Conservation (phyloP, 2,329 filamentous ascomycete species). For the Leptographium wingfieldii region DNA sequence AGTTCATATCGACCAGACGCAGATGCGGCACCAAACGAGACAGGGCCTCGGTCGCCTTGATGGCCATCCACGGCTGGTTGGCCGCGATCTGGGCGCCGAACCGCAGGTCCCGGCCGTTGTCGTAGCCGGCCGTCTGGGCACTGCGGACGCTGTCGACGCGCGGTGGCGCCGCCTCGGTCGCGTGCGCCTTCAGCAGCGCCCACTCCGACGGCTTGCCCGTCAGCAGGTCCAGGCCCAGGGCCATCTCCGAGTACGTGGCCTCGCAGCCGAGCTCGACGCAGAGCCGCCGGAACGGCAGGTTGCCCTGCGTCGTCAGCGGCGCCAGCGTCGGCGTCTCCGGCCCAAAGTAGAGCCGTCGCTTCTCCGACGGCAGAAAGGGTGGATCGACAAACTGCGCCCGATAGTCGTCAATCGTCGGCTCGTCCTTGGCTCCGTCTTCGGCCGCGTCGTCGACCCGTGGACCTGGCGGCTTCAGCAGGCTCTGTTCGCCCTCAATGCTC, state of each 20-base stretch:
- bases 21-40: slow-evolving; percentile 67
- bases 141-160: slow-evolving; percentile 41
- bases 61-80: slow-evolving; percentile 80
- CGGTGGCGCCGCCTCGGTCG: slow-evolving; percentile 65
- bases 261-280: slow-evolving; percentile 83
- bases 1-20: slow-evolving; percentile 89
- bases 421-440: slow-evolving; percentile 18
- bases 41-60: slow-evolving; percentile 78
- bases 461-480: no score
- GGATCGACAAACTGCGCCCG: slow-evolving; percentile 74
- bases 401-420: slow-evolving; percentile 42
- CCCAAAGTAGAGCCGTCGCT: slow-evolving; percentile 86
- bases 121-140: slow-evolving; percentile 43
- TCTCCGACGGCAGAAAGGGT: slow-evolving; percentile 83
- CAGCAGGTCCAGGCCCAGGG: slow-evolving; percentile 76
- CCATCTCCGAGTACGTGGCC: slow-evolving; percentile 97
- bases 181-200: slow-evolving; percentile 87
- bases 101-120: slow-evolving; percentile 69
- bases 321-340: slow-evolving; percentile 88
- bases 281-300: slow-evolving; percentile 83
- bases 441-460: slow-evolving; percentile 7
- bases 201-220: slow-evolving; percentile 88
- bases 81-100: slow-evolving; percentile 91
- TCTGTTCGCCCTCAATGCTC: no score
- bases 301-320: slow-evolving; percentile 91